These are phyloP conservation scores for Diddensiella caesifluorescens DNA, from an alignment of 805 yeast species.

Conservation along the genomic window DNA sequence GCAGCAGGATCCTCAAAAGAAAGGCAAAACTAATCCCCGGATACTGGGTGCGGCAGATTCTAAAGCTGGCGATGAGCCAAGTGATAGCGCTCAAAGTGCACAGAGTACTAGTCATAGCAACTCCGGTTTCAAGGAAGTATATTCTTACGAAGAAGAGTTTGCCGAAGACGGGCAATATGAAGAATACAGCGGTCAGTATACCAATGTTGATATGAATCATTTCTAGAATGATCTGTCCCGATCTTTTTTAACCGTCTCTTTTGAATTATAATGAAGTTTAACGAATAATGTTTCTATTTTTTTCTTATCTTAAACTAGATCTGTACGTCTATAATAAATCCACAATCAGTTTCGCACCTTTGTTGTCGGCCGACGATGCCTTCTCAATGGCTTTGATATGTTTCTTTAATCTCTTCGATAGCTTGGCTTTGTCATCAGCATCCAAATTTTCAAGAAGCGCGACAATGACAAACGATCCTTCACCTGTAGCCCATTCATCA, in stretches of 20 bases:
- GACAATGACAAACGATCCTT: slow-evolving; percentile 76
- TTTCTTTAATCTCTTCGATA: slow-evolving; percentile 49
- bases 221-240: too few relatives aligned
- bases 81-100: not conserved
- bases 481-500: slow-evolving; percentile 61
- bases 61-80: slow-evolving; percentile 11
- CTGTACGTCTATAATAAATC: slow-evolving; percentile 10
- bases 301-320: not conserved
- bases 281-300: not conserved
- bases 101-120: too few relatives aligned
- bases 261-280: slow-evolving; percentile 8
- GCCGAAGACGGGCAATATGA: slow-evolving; percentile 24
- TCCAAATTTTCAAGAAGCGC: slow-evolving; percentile 67
- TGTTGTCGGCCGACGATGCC: slow-evolving; percentile 27
- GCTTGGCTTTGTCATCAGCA: slow-evolving; percentile 37
- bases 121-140: not conserved
- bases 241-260: slow-evolving; percentile 4
- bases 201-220: slow-evolving; percentile 24
- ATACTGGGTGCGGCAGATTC: slow-evolving; percentile 10
- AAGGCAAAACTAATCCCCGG: not conserved
- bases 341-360: slow-evolving; percentile 33
- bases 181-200: slow-evolving; percentile 27
- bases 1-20: slow-evolving; percentile 3
- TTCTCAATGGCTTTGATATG: slow-evolving; percentile 22
- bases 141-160: slow-evolving; percentile 10